A percentile compares a stretch with the other conserved stretches of the same genome.
phyloP scores from a whole-genome alignment of 2,329 filamentous ascomycete species.

The Xylaria sp. region DNA sequence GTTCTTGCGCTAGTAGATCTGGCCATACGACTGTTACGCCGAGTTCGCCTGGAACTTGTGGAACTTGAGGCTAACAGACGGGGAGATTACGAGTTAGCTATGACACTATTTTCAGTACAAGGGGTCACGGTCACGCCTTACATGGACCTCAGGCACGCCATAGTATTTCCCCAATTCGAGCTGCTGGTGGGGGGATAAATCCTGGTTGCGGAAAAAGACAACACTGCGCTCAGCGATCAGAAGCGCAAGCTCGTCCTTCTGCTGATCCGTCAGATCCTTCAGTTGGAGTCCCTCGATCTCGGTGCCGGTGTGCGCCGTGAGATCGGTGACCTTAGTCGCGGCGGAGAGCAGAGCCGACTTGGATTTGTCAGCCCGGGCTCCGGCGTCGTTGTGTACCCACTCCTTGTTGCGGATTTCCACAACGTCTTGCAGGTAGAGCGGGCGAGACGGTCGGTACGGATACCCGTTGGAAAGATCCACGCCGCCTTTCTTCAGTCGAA shows the following conservation, averaged over 20 bases:
- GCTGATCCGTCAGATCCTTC: conserved; percentile 67
- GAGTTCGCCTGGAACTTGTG: conserved; percentile 73
- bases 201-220: conserved; percentile 74
- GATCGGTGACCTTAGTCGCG: conserved; percentile 69
- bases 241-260: conserved; percentile 70
- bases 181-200: conserved; percentile 70
- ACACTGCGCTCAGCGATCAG: conserved; percentile 72
- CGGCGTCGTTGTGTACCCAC: conserved; percentile 67
- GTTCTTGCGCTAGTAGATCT: conserved; percentile 70
- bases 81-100: neutral
- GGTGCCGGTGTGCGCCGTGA: conserved; percentile 71
- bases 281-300: conserved; percentile 72
- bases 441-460: conserved; percentile 73
- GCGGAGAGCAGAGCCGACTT: conserved; percentile 70
- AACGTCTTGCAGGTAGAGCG: conserved; percentile 76
- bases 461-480: conserved; percentile 77
- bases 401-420: conserved; percentile 70
- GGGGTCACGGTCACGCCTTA: conserved; percentile 52
- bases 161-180: conserved; percentile 70
- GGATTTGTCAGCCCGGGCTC: conserved; percentile 70
- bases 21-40: conserved; percentile 78
- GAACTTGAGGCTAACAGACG: conserved; percentile 69
- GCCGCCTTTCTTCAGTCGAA: conserved; percentile 72
- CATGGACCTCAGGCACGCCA: conserved; percentile 75
- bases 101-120: too few relatives aligned